Conservation (phyloP, 345 rosid genomes). For the Conringia planisiliqua region DNA sequence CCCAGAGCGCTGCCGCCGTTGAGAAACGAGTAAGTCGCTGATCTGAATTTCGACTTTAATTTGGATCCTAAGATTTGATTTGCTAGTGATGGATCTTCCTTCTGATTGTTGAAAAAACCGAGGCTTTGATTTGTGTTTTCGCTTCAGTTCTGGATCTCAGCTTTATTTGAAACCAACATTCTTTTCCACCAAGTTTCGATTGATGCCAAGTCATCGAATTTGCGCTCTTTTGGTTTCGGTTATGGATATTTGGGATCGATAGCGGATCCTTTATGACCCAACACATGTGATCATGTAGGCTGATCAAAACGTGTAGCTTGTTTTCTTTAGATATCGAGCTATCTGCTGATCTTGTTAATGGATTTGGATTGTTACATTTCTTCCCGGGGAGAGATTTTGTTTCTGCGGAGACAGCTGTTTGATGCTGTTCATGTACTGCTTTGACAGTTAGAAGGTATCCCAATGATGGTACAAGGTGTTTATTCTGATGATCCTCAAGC, state of each 20-base stretch:
- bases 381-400: not conserved
- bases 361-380: not conserved
- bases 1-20: constrained; percentile 50
- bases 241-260: not conserved
- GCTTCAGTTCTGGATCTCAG: constrained; percentile 24
- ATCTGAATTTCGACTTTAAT: constrained; percentile 9
- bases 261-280: not conserved
- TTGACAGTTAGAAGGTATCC: constrained; percentile 69
- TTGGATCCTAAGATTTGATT: constrained; percentile 18
- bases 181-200: not conserved
- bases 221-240: not conserved
- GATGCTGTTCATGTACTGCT: constrained; percentile 25
- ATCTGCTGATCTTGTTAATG: not conserved
- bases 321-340: not conserved
- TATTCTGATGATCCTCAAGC: constrained; percentile 57
- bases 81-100: constrained; percentile 21
- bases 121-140: not conserved
- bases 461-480: constrained; percentile 73
- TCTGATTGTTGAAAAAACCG: not conserved
- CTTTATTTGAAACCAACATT: not conserved
- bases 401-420: constrained; percentile 2
- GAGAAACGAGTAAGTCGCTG: constrained; percentile 59
- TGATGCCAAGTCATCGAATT: not conserved
- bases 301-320: no score
- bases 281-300: constrained; percentile 1